These are phyloP conservation scores for Penicillium verhagenii DNA, from an alignment of 495 filamentous ascomycete species.

Conservation along the genomic window DNA sequence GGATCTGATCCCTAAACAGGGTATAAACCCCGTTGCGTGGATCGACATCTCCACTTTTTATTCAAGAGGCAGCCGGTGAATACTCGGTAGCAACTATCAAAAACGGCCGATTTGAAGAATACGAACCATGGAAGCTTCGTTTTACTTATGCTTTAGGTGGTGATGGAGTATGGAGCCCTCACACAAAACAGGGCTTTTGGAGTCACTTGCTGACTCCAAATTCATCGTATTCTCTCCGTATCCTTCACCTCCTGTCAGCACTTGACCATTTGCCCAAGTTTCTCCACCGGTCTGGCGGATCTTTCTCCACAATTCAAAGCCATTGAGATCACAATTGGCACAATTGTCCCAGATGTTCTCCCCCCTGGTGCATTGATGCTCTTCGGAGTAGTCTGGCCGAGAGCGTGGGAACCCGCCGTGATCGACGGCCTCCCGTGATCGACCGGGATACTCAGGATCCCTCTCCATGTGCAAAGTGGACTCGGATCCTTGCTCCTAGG, in stretches of 20 bases:
- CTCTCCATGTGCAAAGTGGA: background rate
- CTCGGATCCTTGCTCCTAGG: background rate
- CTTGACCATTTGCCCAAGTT: too few relatives aligned
- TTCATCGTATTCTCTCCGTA: background rate
- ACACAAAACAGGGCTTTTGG: background rate
- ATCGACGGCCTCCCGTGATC: conserved; percentile 3
- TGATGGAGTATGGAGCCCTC: too few relatives aligned
- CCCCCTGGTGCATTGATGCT: conserved; percentile 1
- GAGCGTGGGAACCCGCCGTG: background rate
- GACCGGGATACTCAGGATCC: background rate
- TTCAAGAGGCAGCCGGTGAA: background rate
- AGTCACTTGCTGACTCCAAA: background rate
- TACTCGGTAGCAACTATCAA: background rate
- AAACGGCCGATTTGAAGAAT: background rate
- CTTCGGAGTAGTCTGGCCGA: conserved; percentile 3
- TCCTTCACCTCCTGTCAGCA: background rate
- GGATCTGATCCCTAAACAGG: background rate
- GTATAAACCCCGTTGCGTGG: background rate
- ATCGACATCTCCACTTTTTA: background rate
- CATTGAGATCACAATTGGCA: background rate
- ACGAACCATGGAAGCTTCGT: background rate
- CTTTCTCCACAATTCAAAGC: background rate
- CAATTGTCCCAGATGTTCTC: too few relatives aligned
- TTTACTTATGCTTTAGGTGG: too few relatives aligned
- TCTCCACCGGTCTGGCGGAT: background rate